Evolutionary conservation across 345 rosid genomes (phyloP), one percentile per base, ranked within the genome.

Genomic region (Microcos paniculata): DNA sequence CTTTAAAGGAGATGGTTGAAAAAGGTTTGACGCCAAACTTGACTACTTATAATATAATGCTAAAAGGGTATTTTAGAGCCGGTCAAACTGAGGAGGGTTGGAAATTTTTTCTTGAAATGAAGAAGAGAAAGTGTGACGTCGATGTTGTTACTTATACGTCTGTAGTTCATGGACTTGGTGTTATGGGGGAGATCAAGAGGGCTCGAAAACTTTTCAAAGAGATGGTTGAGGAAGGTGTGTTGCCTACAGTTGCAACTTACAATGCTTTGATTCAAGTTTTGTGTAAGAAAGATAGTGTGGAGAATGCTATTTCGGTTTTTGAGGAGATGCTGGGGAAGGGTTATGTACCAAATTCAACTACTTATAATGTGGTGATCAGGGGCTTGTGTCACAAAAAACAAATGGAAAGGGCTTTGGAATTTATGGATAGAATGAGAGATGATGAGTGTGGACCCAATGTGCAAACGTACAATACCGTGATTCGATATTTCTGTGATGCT

Each of bases 21-120:
- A 87, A 87, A 63, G 98, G 98, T 19, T 71, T 93, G 56, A 68
- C 40, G 30, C 97, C 98, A 3, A 90, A 76, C 77, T 76, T 92
- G 77, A 87, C 82, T 0, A 90, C 92, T 31, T 91, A 89, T 69
- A 95, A 95, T 77, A 89, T 87, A 33, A 72, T 95, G 84, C 94
- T 93, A 40, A 89, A 89, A 78, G 99, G 99, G 10, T 95, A 86
- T 72, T 88, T 95, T 64, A 81, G 89, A 72, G 88, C 96, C 13
- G 89, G 96, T 24, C 98, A 95, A 84, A 80, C 88, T 70, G 81
- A 90, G 24, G 94, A 93, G 51, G 99, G 86, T 59, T 91, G 96
- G 98, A 76, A 81, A 38, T 93, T 93, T 77, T 93, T 95, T 76
- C 81, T 89, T 85, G 90, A 93, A 87, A 95, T 95, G 97, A 93